phyloP scores from a whole-genome alignment of 169 alveolate genomes.

The Eimeria necatrix region DNA sequence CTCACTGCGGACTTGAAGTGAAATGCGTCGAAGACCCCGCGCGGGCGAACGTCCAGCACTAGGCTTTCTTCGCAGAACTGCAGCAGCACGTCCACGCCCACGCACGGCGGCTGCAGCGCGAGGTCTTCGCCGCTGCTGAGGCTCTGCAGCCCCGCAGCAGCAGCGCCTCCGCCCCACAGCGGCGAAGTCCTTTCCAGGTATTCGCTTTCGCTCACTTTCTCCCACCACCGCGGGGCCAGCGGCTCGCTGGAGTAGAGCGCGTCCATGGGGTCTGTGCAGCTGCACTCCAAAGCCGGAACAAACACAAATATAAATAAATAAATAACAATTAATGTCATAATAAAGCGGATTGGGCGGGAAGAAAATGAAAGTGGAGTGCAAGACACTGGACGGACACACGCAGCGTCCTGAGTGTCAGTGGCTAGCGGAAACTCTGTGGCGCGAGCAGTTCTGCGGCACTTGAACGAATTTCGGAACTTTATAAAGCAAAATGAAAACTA shows the following conservation, averaged over 20 bases:
- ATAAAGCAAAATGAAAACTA: neutral
- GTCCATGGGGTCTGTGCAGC: conserved; percentile 55
- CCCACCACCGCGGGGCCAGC: conserved; percentile 59
- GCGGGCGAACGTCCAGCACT: conserved; percentile 72
- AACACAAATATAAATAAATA: neutral
- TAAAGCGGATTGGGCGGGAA: neutral
- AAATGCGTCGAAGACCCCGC: neutral
- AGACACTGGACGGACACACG: neutral
- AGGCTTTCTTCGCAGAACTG: conserved; percentile 49
- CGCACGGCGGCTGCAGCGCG: conserved; percentile 59
- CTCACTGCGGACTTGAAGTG: conserved; percentile 22
- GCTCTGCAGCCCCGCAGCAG: neutral
- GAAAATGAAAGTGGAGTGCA: neutral
- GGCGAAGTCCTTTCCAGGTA: neutral
- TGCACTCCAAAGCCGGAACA: neutral
- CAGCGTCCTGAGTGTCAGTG: too few relatives aligned
- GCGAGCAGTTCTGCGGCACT: too few relatives aligned
- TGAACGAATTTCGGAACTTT: neutral
- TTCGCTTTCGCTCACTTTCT: conserved; percentile 11
- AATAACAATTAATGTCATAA: neutral
- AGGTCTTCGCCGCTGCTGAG: neutral
- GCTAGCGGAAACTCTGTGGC: too few relatives aligned
- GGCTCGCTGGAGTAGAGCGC: conserved; percentile 48
- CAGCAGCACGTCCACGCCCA: conserved; percentile 55
- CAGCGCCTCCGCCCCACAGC: neutral